A percentile compares a stretch with the other conserved stretches of the same genome.
phyloP scores from a whole-genome alignment of 306 rosid species.

The Bauhinia variegata region DNA sequence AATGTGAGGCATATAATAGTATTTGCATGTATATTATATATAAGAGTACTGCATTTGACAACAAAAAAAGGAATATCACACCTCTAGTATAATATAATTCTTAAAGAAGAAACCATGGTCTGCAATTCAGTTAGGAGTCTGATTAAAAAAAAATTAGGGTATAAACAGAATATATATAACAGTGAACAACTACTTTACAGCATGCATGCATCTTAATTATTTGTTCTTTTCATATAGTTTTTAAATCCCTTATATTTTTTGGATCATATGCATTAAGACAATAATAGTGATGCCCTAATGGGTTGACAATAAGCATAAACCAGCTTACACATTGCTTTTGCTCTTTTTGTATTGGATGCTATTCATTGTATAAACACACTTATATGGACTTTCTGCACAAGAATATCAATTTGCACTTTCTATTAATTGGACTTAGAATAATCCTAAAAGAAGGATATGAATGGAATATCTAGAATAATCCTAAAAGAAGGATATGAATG shows the following conservation, averaged over 20 bases:
- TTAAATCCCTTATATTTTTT: too few species aligned
- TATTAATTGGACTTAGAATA: background rate
- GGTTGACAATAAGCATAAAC: slow-evolving; percentile 21
- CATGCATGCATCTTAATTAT: too few species aligned
- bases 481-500: slow-evolving; percentile 2
- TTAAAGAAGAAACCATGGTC: background rate
- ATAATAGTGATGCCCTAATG: slow-evolving; percentile 9
- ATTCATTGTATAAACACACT: background rate
- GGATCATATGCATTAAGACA: too few species aligned
- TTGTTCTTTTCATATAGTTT: too few species aligned
- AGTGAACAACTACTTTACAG: background rate
- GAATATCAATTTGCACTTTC: background rate
- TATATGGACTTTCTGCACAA: background rate
- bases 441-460: background rate
- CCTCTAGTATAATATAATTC: too few species aligned
- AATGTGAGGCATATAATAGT: too few species aligned
- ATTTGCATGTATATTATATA: too few species aligned
- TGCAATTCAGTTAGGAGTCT: too few species aligned
- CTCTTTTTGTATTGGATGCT: background rate
- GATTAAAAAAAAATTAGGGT: background rate
- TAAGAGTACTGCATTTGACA: too few species aligned
- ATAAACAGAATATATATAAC: background rate
- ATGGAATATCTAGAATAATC: background rate
- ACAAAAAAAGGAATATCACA: too few species aligned
- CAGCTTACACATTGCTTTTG: slow-evolving; percentile 26